Conservation (phyloP, 2,329 filamentous ascomycete species). For the Fusarium lateritium region DNA sequence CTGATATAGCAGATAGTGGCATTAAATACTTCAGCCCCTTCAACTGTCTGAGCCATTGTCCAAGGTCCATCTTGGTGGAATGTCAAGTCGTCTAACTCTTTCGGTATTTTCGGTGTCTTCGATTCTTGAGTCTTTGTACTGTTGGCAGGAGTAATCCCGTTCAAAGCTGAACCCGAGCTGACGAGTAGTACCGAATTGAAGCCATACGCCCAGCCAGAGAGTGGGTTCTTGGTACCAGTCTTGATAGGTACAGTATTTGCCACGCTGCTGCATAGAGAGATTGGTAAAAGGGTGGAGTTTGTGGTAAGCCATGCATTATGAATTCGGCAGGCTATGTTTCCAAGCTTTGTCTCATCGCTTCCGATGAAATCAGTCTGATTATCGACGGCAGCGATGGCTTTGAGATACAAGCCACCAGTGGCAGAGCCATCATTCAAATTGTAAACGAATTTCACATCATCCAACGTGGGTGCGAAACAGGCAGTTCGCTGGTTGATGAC, state of each 20-base stretch:
- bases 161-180: constrained; percentile 9
- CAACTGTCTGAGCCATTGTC: not conserved
- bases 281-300: not conserved
- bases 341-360: not conserved
- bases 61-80: constrained; percentile 3
- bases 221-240: not conserved
- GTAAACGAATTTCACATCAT: not conserved
- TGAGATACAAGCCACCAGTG: constrained; percentile 9
- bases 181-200: constrained; percentile 10
- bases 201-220: constrained; percentile 19
- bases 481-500: constrained; percentile 14
- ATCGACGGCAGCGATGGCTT: not conserved
- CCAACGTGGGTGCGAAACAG: constrained; percentile 6
- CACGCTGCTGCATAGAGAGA: constrained; percentile 1
- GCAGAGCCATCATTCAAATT: not conserved
- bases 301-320: too few relatives aligned
- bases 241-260: not conserved
- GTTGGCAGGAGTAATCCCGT: not conserved
- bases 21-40: constrained; percentile 8
- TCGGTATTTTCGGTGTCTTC: not conserved
- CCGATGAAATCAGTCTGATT: not conserved
- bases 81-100: not conserved
- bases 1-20: constrained; percentile 15
- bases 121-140: not conserved
- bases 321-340: too few relatives aligned